Base-by-base conservation (phyloP, 345 rosid genomes). In the Boechera stricta region DNA sequence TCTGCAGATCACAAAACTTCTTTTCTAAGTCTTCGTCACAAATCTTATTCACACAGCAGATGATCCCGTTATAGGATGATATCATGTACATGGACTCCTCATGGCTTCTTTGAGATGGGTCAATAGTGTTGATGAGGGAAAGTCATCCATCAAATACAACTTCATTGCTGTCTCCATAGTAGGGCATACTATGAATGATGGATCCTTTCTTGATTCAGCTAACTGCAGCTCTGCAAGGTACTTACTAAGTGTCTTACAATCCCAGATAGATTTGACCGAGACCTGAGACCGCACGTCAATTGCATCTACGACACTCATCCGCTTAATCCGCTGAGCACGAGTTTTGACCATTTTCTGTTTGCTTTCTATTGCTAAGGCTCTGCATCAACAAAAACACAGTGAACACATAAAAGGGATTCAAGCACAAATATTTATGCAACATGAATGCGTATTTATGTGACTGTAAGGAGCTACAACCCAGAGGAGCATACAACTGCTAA, bases 321-420 rank as follows among this genome's bases (percentile, higher is more conserved):
- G 54, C 33, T 24, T 29, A 51, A 31, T 33, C 39, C 24, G 16
- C 73, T 64, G 69, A 3, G 31, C 32, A 3, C 55, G 16, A 8
- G 69, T 65, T 67, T 42, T 32, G 29, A 16, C 86, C 82, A 80
- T 83, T 60, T 28, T 67, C 51, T 75, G 53, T 55, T 63, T 56
- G 0, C 31, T 29, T 64, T 66, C 12, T 44, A 67, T 66, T 61
- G 75, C 35, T 54, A 64, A 32, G 49, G 26, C 35, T 55, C 80
- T 77, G 75, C 70, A 76, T 42, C 55, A 61, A 51, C 7, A 60
- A 58, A 58, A 67, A 11, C 55, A 47, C n/a, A 4, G 18, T 66
- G 35, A 74, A 47, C 52, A n/a, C 54, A 60, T 54, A 8, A 7
- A 32, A 54, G 26, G 52, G 77, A 49, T 68, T 49, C 53, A 49